Percentiles rank a stretch among this genome's conserved stretches.
Conservation (phyloP, 176 grass and related monocot species). For the Typha latifolia region DNA sequence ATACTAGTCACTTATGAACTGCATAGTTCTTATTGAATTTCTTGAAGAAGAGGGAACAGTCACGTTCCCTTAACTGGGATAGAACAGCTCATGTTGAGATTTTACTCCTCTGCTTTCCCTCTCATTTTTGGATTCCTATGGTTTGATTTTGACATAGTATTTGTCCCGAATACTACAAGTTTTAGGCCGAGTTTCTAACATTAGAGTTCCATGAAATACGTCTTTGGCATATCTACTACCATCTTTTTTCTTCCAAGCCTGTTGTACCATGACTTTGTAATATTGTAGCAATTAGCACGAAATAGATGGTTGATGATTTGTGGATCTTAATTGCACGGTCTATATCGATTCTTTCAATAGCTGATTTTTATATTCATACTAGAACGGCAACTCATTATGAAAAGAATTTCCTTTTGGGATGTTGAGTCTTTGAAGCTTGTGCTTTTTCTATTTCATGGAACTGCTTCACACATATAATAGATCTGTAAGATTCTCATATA, state of each 20-base stretch:
- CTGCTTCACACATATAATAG: not conserved
- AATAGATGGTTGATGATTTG: not conserved
- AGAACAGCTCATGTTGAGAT: not conserved
- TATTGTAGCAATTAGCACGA: not conserved
- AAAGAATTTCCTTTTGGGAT: not conserved
- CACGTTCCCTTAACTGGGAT: no score
- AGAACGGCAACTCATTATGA: not conserved
- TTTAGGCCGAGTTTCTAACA: not conserved
- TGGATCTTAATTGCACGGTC: not conserved
- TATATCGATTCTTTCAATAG: not conserved
- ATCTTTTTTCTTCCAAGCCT: not conserved
- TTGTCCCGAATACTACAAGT: not conserved
- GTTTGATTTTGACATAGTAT: not conserved
- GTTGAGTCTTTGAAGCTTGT: not conserved
- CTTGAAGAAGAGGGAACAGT: no score
- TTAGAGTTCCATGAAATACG: not conserved
- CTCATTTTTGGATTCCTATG: not conserved
- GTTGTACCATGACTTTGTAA: not conserved
- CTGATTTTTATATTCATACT: not conserved
- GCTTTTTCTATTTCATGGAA: not conserved
- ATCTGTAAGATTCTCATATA: not conserved
- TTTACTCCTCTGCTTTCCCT: not conserved
- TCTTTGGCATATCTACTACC: not conserved
- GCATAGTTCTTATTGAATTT: no score
- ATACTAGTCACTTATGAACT: not conserved